Percentiles rank a stretch among this genome's conserved stretches.
Conservation (phyloP, 192 early-diverging fungal genomes). For the Coemansia sp. region DNA sequence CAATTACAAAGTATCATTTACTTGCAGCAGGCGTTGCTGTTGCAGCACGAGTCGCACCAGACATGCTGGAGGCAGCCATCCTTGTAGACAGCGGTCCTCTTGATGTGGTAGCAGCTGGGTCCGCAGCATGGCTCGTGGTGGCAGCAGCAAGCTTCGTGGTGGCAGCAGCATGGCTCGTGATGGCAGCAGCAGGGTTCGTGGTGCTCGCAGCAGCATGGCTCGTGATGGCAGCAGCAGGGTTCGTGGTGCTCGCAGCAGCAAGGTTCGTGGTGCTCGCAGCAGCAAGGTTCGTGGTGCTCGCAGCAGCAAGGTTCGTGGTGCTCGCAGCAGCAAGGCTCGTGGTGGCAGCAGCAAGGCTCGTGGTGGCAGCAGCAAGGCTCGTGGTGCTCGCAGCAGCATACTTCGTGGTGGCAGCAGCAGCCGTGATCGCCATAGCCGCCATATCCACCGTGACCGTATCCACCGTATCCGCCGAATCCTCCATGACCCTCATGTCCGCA, state of each 20-base stretch:
- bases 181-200: slow-evolving; percentile 29
- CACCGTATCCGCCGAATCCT: too few relatives aligned
- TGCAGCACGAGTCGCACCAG: slow-evolving; percentile 55
- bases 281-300: slow-evolving; percentile 20
- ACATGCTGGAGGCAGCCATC: slow-evolving; percentile 49
- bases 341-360: slow-evolving; percentile 31
- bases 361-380: slow-evolving; percentile 20
- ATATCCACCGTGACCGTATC: too few relatives aligned
- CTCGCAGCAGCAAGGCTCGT: slow-evolving; percentile 32
- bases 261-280: slow-evolving; percentile 26
- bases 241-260: slow-evolving; percentile 31
- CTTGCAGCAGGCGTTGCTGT: slow-evolving; percentile 46
- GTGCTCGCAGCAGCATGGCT: slow-evolving; percentile 22
- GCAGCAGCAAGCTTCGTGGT: slow-evolving; percentile 27
- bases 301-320: slow-evolving; percentile 36
- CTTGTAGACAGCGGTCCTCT: slow-evolving; percentile 44
- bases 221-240: slow-evolving; percentile 25
- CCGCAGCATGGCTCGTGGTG: slow-evolving; percentile 27
- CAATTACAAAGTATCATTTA: slow-evolving; percentile 2
- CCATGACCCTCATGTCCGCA: slow-evolving; percentile 9
- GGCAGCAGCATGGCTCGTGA: slow-evolving; percentile 3
- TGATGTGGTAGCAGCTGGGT: slow-evolving; percentile 40
- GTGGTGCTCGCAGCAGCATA: slow-evolving; percentile 17
- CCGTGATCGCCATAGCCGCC: slow-evolving; percentile 26
- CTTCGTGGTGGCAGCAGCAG: slow-evolving; percentile 12